Evolutionary conservation across 495 filamentous ascomycete genomes (phyloP), one percentile per base, ranked within the genome.

Genomic region (Aspergillus kassunensis): DNA sequence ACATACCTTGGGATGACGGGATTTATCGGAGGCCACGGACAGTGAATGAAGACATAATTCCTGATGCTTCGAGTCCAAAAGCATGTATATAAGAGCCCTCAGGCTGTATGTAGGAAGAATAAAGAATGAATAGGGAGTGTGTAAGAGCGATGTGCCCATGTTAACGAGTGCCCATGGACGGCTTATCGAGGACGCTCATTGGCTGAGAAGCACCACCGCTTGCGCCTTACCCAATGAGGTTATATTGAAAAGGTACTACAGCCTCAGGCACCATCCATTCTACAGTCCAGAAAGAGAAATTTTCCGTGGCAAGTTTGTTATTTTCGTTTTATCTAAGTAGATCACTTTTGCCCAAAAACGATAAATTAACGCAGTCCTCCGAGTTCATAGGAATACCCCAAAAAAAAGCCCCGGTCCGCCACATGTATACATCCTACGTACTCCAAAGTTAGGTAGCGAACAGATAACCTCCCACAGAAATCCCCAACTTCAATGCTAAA

Each of bases 401-500:
- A n/a, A 45, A 31, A 41, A 46, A 25, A 41, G 34, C 25, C 40
- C 42, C 33, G 18, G 6, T 27, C 34, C 42, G 13, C 23, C 51
- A 27, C n/a, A 20, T 35, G 52, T 30, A 37, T 7, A 29, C 9
- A 13, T 10, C 7, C 13, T 34, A 34, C 3, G 31, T 34, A 34
- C 27, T 11, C 11, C 11, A 29, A 10, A 11, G 12, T 3, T 33
- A 18, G 13, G 13, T 43, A 24, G 21, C 30, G 16, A 18, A 13
- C 21, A 54, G 19, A 44, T 29, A 36, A 31, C 49, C 49, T 53
- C 42, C 42, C 39, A 34, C 13, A 29, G 7, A 15, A n/a, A n/a
- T n/a, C 5, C 46, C 35, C 12, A 42, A 31, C 27, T 1, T 33
- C 21, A 43, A 46, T 53, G 51, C 51, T 45, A 53, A 45, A 55